Evolutionary conservation across 352 stramenopile genomes (phyloP).

Genomic region (Pythium monospermum): DNA sequence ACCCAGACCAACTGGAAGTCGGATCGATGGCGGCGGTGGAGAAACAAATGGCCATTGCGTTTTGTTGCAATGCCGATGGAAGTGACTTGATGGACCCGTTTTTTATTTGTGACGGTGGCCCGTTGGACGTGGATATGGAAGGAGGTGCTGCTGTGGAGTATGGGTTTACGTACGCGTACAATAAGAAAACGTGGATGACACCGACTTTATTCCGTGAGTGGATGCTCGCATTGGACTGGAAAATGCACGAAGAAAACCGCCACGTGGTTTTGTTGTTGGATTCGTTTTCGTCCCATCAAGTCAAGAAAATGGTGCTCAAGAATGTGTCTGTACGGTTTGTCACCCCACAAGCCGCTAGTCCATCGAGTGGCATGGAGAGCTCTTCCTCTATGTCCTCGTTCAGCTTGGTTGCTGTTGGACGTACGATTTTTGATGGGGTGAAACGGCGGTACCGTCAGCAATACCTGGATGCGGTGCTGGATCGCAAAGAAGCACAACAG

Average conservation of each 20-base stretch:
- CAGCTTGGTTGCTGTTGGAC: conserved; percentile 38
- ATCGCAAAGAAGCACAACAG: conserved; percentile 16
- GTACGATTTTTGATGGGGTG: conserved; percentile 34
- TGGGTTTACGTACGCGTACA: conserved; percentile 62
- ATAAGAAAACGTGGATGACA: conserved; percentile 65
- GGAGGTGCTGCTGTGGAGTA: conserved; percentile 6
- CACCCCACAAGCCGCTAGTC: conserved; percentile 25
- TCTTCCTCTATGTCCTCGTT: too few species aligned
- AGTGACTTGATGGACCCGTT: conserved; percentile 69
- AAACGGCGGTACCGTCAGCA: conserved; percentile 58
- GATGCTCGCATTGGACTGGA: conserved; percentile 70
- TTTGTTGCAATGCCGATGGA: conserved; percentile 63
- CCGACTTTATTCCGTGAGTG: conserved; percentile 76
- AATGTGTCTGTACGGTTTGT: conserved; percentile 63
- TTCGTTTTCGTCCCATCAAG: conserved; percentile 45
- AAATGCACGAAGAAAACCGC: conserved; percentile 70
- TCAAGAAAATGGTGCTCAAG: conserved; percentile 53
- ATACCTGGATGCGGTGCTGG: conserved; percentile 42
- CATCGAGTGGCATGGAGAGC: too few species aligned
- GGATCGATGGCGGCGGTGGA: neutral
- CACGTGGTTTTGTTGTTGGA: conserved; percentile 66
- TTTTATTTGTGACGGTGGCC: conserved; percentile 41
- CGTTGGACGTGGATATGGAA: conserved; percentile 14
- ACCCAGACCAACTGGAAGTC: neutral
- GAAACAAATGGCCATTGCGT: conserved; percentile 47